Evolutionary conservation across 2,329 filamentous ascomycete species (phyloP), one percentile per base, ranked within the genome.

Genomic region (Lecanosticta acicola): DNA sequence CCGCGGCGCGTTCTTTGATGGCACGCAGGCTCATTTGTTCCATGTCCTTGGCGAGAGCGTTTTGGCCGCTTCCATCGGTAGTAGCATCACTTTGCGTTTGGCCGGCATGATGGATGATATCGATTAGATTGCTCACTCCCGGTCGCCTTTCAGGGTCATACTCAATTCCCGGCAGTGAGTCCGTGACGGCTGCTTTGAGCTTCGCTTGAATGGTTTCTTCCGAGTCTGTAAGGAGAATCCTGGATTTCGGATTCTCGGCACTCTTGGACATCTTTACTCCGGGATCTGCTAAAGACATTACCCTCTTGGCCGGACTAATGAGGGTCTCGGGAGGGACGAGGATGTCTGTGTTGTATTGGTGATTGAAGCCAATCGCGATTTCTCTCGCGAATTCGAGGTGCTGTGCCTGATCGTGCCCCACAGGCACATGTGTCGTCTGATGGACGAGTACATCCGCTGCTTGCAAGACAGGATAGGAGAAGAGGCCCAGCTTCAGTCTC

Each of bases 221-320:
- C 0, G 73, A 67, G 58, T 96, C 87, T 1, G 84, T 94, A 49
- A 98, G 80, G 10, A 93, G 71, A 56, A 98, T 94, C 14, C 88
- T 79, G 5, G 88, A 94, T 40, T 77, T 78, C 2, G 78, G 74
- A 55, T 85, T 79, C 0, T 75, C 62, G 58, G 88, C 77, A 0
- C 89, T 95, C 68, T 98, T 98, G 45, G 89, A 95, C 93, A 98
- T 98, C 65, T 98, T 98, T 42, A 79, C 74, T 0, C 66, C 70
- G 0, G 93, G 91, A 9, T 87, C 73, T 41, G 79, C 81, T 17
- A 98, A 78, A 14, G 89, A 94, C 90, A 96, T 97, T 51, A 98
- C 78, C 50, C 91, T 81, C 59, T 85, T 87, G 2, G 85, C 80
- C 3, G 86, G 83, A 87, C 87, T 85, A 20, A 87, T 77, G 34